Evolutionary conservation across 345 rosid genomes (phyloP).

Genomic region (Draba incana): DNA sequence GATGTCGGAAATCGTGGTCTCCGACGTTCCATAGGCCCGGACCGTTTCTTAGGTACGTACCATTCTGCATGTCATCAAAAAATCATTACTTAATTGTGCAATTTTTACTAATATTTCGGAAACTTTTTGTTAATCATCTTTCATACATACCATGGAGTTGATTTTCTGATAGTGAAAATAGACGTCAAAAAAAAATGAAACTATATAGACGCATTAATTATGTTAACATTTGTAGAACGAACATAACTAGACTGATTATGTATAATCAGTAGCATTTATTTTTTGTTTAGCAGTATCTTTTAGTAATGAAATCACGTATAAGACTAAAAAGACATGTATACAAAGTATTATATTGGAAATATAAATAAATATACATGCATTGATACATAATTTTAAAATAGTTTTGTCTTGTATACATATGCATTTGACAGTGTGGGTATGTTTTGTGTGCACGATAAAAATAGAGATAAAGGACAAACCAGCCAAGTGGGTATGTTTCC

Average conservation of each 20-base stretch:
- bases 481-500: constrained; percentile 92
- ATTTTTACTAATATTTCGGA: background rate
- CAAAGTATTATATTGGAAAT: too few relatives aligned
- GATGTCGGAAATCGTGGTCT: constrained; percentile 86
- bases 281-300: background rate
- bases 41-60: constrained; percentile 92
- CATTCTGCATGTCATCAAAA: constrained; percentile 62
- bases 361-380: constrained; percentile 5
- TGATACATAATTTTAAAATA: background rate
- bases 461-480: constrained; percentile 49
- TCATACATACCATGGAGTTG: too few relatives aligned
- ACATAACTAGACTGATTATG: background rate
- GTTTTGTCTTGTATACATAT: constrained; percentile 2
- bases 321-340: background rate
- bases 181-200: too few relatives aligned
- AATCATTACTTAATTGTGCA: background rate
- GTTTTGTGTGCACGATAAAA: constrained; percentile 38
- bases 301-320: background rate
- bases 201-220: too few relatives aligned
- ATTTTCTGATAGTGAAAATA: too few relatives aligned
- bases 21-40: constrained; percentile 91
- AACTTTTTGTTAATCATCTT: too few relatives aligned
- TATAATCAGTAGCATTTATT: too few relatives aligned
- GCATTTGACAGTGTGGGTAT: constrained; percentile 24
- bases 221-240: too few relatives aligned